These are phyloP conservation scores for Diplodia seriata DNA, from an alignment of 2,329 filamentous ascomycete species.

Conservation along the genomic window DNA sequence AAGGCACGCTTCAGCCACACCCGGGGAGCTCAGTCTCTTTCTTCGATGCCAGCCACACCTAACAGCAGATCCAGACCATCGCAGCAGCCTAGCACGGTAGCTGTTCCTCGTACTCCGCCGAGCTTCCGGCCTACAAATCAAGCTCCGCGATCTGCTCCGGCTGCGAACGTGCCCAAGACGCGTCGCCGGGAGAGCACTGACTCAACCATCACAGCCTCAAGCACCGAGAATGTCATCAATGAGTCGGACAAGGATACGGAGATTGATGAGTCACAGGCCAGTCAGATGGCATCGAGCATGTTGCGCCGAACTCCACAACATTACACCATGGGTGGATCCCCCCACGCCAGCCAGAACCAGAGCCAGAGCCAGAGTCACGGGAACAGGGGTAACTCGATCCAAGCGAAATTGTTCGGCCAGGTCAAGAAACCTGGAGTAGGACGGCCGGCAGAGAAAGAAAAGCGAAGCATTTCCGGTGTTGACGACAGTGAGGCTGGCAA, in stretches of 20 bases:
- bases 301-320: slow-evolving; percentile 64
- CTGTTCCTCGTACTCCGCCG: slow-evolving; percentile 61
- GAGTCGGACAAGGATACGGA: slow-evolving; percentile 69
- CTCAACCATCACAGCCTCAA: slow-evolving; percentile 53
- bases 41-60: slow-evolving; percentile 82
- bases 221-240: slow-evolving; percentile 56
- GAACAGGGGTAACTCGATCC: slow-evolving; percentile 54
- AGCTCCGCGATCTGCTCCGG: slow-evolving; percentile 52
- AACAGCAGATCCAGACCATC: slow-evolving; percentile 59
- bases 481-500: slow-evolving; percentile 35
- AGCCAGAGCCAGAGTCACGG: slow-evolving; percentile 36
- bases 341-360: slow-evolving; percentile 47
- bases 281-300: slow-evolving; percentile 77
- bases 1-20: slow-evolving; percentile 67
- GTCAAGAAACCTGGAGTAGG: slow-evolving; percentile 62
- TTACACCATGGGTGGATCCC: slow-evolving; percentile 46
- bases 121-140: slow-evolving; percentile 54
- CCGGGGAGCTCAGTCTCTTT: slow-evolving; percentile 81
- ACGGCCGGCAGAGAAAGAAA: slow-evolving; percentile 43
- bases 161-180: slow-evolving; percentile 46
- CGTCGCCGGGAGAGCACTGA: slow-evolving; percentile 73
- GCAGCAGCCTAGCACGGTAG: slow-evolving; percentile 62
- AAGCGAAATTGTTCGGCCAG: slow-evolving; percentile 68
- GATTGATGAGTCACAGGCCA: slow-evolving; percentile 76
- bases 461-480: slow-evolving; percentile 39